These are phyloP conservation scores for Neurospora hispaniola DNA, from an alignment of 495 filamentous ascomycete species.

Conservation along the genomic window DNA sequence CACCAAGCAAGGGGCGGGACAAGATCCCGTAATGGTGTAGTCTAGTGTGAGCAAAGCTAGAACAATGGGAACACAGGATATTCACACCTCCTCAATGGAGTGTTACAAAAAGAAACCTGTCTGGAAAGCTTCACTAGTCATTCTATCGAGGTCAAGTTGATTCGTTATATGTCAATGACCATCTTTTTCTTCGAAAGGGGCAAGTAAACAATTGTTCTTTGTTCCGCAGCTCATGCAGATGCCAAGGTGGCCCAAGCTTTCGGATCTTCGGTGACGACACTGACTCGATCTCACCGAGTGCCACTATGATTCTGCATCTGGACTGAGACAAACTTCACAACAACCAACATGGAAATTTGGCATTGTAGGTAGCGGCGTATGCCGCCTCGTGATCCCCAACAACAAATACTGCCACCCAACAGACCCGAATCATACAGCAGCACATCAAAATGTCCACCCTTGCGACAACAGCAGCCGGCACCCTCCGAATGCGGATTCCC, in stretches of 20 bases:
- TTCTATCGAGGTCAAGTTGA: background rate
- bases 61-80: background rate
- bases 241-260: background rate
- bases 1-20: background rate
- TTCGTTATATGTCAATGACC: background rate
- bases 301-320: background rate
- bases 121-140: background rate
- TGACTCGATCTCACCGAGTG: background rate
- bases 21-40: background rate
- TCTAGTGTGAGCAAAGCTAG: background rate
- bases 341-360: background rate
- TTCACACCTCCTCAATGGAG: background rate
- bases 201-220: background rate
- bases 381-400: background rate
- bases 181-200: background rate
- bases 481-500: constrained; percentile 62
- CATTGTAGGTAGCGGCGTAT: background rate
- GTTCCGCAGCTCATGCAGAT: background rate
- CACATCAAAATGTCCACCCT: constrained; percentile 41
- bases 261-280: background rate
- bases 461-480: constrained; percentile 29
- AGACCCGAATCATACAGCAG: background rate
- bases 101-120: background rate
- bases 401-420: background rate
- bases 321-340: background rate